Conservation (phyloP, 768 basidiomycete species). For the Termitomyces sp. region DNA sequence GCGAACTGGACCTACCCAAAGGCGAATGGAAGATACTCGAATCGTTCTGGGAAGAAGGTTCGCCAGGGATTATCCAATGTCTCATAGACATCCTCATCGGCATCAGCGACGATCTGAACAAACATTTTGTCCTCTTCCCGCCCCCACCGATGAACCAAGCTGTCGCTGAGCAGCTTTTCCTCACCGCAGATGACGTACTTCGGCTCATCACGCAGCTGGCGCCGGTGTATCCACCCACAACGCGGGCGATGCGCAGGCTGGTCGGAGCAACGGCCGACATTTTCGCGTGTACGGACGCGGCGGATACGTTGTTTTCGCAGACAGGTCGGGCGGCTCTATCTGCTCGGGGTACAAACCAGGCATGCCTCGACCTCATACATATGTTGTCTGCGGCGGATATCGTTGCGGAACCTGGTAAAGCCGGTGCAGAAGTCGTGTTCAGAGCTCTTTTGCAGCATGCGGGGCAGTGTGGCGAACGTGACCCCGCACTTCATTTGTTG, state of each 20-base stretch:
- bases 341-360: constrained; percentile 41
- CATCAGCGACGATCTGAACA: constrained; percentile 50
- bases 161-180: constrained; percentile 53
- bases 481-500: constrained; percentile 54
- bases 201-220: constrained; percentile 45
- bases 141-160: constrained; percentile 35
- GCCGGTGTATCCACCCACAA: constrained; percentile 45
- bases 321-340: constrained; percentile 35
- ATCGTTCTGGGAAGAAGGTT: constrained; percentile 57
- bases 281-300: constrained; percentile 50
- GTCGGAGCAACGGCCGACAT: constrained; percentile 46
- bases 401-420: constrained; percentile 30
- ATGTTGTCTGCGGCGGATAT: constrained; percentile 33
- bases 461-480: constrained; percentile 32
- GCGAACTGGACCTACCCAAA: constrained; percentile 47
- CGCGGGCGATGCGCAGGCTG: constrained; percentile 44
- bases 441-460: constrained; percentile 53
- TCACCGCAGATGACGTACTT: constrained; percentile 50
- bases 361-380: constrained; percentile 49
- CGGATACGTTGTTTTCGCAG: constrained; percentile 37
- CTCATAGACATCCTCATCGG: constrained; percentile 50
- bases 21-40: constrained; percentile 56
- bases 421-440: constrained; percentile 50
- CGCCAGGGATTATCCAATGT: constrained; percentile 53
- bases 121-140: constrained; percentile 43